Percentiles rank a stretch among this genome's conserved stretches.
phyloP scores from a whole-genome alignment of 768 basidiomycete genomes.

The Mycena epipterygia region DNA sequence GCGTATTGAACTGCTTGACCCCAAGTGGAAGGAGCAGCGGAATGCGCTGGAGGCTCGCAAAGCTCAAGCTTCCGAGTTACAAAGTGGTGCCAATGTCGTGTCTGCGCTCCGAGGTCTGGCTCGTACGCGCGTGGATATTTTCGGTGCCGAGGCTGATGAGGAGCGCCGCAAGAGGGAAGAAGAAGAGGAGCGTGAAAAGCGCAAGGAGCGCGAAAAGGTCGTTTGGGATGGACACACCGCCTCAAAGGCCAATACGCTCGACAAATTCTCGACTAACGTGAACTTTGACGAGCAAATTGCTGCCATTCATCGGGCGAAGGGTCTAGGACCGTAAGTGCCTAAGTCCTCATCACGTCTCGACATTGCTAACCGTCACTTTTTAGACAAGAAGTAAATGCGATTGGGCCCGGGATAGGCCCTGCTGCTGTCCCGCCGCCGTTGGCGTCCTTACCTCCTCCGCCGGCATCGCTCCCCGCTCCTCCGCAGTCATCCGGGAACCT shows the following conservation, averaged over 20 bases:
- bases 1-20: slow-evolving; percentile 97
- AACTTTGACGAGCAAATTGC: slow-evolving; percentile 99
- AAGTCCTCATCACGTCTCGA: slow-evolving; percentile 3
- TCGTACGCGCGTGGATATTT: slow-evolving; percentile 96
- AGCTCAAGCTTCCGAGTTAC: slow-evolving; percentile 88
- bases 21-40: slow-evolving; percentile 97
- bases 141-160: slow-evolving; percentile 94
- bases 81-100: slow-evolving; percentile 93
- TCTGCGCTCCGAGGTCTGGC: slow-evolving; percentile 95
- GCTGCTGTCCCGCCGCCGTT: slow-evolving; percentile 79
- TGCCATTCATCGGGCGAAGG: slow-evolving; percentile 94
- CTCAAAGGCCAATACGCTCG: slow-evolving; percentile 90
- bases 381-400: slow-evolving; percentile 82
- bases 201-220: slow-evolving; percentile 93
- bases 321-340: slow-evolving; percentile 82
- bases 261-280: slow-evolving; percentile 93
- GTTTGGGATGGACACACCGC: slow-evolving; percentile 99
- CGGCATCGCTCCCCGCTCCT: slow-evolving; percentile 80
- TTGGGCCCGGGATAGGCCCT: slow-evolving; percentile 91
- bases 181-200: slow-evolving; percentile 83
- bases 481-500: slow-evolving; percentile 61
- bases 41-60: slow-evolving; percentile 90
- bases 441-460: slow-evolving; percentile 75
- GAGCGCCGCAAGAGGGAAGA: slow-evolving; percentile 90
- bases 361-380: slow-evolving; percentile 23